Conservation (phyloP, 225 moss, liverwort and hornwort genomes). For the Rhytidiadelphus loreus region DNA sequence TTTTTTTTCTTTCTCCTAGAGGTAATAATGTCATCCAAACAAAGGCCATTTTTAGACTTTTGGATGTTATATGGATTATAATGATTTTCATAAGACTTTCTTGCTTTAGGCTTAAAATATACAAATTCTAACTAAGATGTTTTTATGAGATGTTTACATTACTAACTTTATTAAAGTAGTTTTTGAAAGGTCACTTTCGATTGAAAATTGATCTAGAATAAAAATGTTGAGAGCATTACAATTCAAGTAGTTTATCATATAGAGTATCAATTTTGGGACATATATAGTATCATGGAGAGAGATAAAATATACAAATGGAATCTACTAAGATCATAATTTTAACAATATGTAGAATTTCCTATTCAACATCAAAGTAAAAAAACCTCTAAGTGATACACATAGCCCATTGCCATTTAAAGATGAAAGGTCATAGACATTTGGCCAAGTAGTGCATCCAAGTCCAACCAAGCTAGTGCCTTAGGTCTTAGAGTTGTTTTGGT, state of each 20-base stretch:
- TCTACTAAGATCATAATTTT: not conserved
- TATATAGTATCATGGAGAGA: not conserved
- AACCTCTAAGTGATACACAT: not conserved
- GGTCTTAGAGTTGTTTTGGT: accelerated
- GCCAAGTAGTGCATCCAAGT: not conserved
- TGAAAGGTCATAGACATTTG: not conserved
- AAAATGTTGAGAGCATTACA: not conserved
- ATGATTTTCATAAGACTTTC: not conserved
- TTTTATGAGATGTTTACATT: not conserved
- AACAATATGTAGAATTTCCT: not conserved
- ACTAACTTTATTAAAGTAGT: not conserved
- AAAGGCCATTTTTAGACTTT: not conserved
- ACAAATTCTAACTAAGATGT: not conserved
- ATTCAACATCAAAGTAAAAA: not conserved
- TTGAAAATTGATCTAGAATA: not conserved
- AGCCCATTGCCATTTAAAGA: not conserved
- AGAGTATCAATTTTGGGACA: accelerated
- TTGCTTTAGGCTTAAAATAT: not conserved
- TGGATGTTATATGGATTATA: accelerated
- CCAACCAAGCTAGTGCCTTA: not conserved
- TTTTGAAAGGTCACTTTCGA: not conserved
- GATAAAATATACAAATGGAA: not conserved
- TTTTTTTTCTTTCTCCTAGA: not conserved
- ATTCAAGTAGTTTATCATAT: not conserved
- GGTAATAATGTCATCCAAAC: not conserved